Base-by-base conservation (phyloP, 441 rosid species). In the Populus hybrid region DNA sequence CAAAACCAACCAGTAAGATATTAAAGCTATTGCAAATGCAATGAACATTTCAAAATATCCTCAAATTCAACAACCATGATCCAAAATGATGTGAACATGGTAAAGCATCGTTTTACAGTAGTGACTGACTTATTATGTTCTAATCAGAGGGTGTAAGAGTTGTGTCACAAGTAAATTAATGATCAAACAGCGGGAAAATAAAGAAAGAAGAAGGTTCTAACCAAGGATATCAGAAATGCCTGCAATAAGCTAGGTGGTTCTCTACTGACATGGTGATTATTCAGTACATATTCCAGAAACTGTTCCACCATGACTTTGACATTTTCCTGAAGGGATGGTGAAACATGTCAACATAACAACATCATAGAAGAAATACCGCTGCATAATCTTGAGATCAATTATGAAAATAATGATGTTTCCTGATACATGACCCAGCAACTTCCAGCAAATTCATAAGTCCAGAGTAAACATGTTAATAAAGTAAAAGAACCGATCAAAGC, bases 311-410 rank as follows among this genome's bases (percentile, higher is more conserved):
- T 85, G 73, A 73, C 79, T 84, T 81, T 90, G 78, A 86, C 87
- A 83, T 85, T 87, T 71, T 89, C 95, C 99, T 97, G 93, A 82
- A 91, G 80, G 71, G 65, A 82, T 63, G 78, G 18, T 24, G 74
- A 80, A 72, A 69, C 23, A 68, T 21, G 68, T 77, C 68, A 82
- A 73, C 64, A 79, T 42, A 14, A 50, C 18, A 2, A 50, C 20
- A 63, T n/a, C 14, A 59, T n/a, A 10, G 35, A 66, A 76, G 33
- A 56, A 53, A 16, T 9, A 28, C 59, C 1, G 24, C 28, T 12
- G 9, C 18, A 77, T 10, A 24, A 64, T 36, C 64, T 31, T 3
- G 45, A 35, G n/a, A 50, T 67, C 33, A 50, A n/a, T 20, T 56
- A 29, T 2, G 29, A 59, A 36, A 59, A 56, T 29, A 5, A 21